Evolutionary conservation across 805 yeast species (phyloP).

Genomic region (Vanderwaltozyma yarrowii): DNA sequence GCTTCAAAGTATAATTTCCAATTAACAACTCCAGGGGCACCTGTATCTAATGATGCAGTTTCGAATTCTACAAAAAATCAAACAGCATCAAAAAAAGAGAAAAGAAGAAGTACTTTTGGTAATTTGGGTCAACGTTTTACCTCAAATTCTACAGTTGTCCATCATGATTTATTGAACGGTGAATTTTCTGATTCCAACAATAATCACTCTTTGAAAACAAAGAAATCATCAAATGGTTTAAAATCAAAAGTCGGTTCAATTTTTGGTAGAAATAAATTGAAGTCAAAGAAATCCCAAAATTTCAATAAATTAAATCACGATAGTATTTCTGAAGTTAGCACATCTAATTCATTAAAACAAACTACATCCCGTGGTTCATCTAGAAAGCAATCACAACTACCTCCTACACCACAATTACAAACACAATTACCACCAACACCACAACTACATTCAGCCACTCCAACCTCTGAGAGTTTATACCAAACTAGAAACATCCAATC

Average conservation of each 20-base stretch:
- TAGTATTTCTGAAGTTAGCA: background rate
- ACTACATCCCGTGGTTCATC: background rate
- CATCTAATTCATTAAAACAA: background rate
- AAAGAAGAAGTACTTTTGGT: conserved; percentile 23
- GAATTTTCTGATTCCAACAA: conserved; percentile 23
- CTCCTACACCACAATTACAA: background rate
- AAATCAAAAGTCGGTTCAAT: conserved; percentile 70
- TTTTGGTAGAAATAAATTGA: conserved; percentile 52
- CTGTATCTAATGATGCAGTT: background rate
- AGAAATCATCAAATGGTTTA: conserved; percentile 33
- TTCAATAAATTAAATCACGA: background rate
- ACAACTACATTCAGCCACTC: background rate
- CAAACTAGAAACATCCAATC: background rate
- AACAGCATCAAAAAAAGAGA: conserved; percentile 9
- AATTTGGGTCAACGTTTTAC: conserved; percentile 21
- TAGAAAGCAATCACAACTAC: background rate
- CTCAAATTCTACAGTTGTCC: conserved; percentile 22
- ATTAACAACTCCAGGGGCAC: conserved; percentile 2
- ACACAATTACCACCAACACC: background rate
- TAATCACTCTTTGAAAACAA: conserved; percentile 23
- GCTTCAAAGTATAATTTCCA: conserved; percentile 25
- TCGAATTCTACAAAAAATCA: background rate
- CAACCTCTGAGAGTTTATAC: background rate
- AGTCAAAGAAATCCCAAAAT: conserved; percentile 17
- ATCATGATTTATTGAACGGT: conserved; percentile 25